These are phyloP conservation scores for Micractinium sp. DNA, from an alignment of 139 green algal genomes.

Conservation along the genomic window DNA sequence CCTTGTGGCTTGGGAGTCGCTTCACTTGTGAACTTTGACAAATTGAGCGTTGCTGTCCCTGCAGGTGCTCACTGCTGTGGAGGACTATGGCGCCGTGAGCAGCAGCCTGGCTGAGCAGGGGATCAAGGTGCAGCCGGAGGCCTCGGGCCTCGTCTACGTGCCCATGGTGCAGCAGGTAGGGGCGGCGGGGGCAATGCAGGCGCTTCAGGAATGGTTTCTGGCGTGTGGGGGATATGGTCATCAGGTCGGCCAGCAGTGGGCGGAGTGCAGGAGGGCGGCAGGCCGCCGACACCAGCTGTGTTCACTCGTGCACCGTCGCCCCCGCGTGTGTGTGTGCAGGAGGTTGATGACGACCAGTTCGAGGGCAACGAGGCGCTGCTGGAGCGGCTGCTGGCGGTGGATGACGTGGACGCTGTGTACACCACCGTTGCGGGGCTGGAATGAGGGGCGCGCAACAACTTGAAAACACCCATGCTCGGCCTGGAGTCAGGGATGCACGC, in stretches of 20 bases:
- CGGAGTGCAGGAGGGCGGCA: too few relatives aligned
- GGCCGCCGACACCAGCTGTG: too few relatives aligned
- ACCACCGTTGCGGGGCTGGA: slow-evolving; percentile 69
- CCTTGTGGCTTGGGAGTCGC: too few relatives aligned
- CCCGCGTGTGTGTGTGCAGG: neutral
- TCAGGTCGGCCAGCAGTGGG: too few relatives aligned
- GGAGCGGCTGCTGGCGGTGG: slow-evolving; percentile 88
- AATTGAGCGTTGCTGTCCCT: too few relatives aligned
- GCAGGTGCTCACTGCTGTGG: slow-evolving; percentile 47
- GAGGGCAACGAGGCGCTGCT: slow-evolving; percentile 81
- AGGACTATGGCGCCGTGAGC: slow-evolving; percentile 49
- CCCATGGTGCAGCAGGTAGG: slow-evolving; percentile 29
- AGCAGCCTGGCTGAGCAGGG: slow-evolving; percentile 24
- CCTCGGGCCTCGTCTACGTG: slow-evolving; percentile 32
- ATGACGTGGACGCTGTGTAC: slow-evolving; percentile 94
- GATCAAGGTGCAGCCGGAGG: slow-evolving; percentile 34
- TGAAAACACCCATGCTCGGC: too few relatives aligned
- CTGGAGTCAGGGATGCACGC: too few relatives aligned
- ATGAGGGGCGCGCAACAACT: neutral
- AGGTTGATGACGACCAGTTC: slow-evolving; percentile 62
- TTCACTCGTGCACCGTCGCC: too few relatives aligned
- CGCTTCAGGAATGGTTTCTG: too few relatives aligned
- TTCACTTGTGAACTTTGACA: too few relatives aligned
- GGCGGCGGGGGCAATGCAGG: too few relatives aligned
- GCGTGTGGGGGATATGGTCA: too few relatives aligned